Conservation (phyloP, 768 basidiomycete genomes). For the Pulveroboletus sp. region DNA sequence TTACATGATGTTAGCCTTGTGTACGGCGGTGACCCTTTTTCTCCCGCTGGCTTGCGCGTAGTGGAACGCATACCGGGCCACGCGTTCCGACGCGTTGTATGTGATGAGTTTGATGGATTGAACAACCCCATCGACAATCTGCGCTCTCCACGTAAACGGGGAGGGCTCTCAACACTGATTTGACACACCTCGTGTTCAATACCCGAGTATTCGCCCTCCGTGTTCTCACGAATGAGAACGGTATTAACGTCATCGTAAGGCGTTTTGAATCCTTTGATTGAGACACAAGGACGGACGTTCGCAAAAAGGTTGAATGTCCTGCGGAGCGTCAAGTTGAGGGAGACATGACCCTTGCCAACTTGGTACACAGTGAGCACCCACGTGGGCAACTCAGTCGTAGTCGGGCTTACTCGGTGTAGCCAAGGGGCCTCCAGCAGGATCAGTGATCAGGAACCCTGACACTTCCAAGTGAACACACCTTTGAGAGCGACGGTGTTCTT, state of each 20-base stretch:
- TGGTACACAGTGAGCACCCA: conserved; percentile 13
- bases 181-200: conserved; percentile 91
- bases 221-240: conserved; percentile 98
- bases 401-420: conserved; percentile 86
- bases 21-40: conserved; percentile 94
- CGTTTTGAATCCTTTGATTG: conserved; percentile 96
- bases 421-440: conserved; percentile 63
- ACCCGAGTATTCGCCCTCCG: conserved; percentile 99
- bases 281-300: conserved; percentile 95
- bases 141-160: conserved; percentile 13
- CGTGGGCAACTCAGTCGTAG: conserved; percentile 2
- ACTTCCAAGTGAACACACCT: conserved; percentile 46
- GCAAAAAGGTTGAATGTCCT: conserved; percentile 98
- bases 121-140: conserved; percentile 96
- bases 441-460: conserved; percentile 3
- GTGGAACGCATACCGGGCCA: conserved; percentile 97
- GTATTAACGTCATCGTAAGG: conserved; percentile 98
- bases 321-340: conserved; percentile 93
- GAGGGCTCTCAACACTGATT: conserved; percentile 1
- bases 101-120: conserved; percentile 99
- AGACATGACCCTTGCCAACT: conserved; percentile 99
- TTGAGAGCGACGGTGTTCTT: conserved; percentile 98
- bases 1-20: conserved; percentile 99
- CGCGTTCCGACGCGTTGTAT: conserved; percentile 97
- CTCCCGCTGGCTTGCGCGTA: conserved; percentile 88